Base-by-base conservation (phyloP, 192 early-diverging fungal genomes). In the Paraglomus occultum region DNA sequence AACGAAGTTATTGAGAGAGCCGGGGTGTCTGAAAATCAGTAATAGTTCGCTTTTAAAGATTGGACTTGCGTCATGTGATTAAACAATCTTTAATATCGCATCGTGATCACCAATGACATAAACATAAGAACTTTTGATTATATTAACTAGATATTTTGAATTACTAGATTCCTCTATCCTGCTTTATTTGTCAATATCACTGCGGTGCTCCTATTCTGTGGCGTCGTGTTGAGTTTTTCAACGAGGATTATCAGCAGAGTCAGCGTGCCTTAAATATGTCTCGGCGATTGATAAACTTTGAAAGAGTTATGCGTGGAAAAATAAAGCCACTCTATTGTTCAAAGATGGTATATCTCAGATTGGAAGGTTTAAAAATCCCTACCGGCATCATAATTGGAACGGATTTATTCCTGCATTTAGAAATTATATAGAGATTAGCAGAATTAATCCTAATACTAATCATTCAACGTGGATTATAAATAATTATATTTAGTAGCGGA, bases 111-210 rank as follows among this genome's bases (percentile, higher is more conserved):
- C n/a, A n/a, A n/a, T n/a, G n/a, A n/a, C n/a, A n/a, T n/a, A n/a
- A n/a, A n/a, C n/a, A n/a, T n/a, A n/a, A n/a, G n/a, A n/a, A n/a
- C n/a, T n/a, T n/a, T n/a, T n/a, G n/a, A n/a, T 64, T 64, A 64
- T 64, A 64, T 64, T 64, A 22, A 47, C 47, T 64, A 64, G 45
- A 64, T n/a, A n/a, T n/a, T n/a, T n/a, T n/a, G n/a, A 64, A 47
- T 48, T 40, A 9, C 46, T 64, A 44, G 17, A 64, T 64, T 17
- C 61, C 61, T 64, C 61, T 64, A 64, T 64, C 45, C 61, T 9
- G 18, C 61, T 48, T 64, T 64, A 9, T 64, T 64, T 48, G 61
- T 64, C 18, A 64, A 64, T 64, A 64, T 64, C 61, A 64, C 45
- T 64, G 61, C 61, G 20, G 20, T 57, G 54, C 54, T 57, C 54